Percentiles rank a stretch among this genome's conserved stretches.
phyloP scores from a whole-genome alignment of 768 basidiomycete genomes.

The Mycena polygramma region DNA sequence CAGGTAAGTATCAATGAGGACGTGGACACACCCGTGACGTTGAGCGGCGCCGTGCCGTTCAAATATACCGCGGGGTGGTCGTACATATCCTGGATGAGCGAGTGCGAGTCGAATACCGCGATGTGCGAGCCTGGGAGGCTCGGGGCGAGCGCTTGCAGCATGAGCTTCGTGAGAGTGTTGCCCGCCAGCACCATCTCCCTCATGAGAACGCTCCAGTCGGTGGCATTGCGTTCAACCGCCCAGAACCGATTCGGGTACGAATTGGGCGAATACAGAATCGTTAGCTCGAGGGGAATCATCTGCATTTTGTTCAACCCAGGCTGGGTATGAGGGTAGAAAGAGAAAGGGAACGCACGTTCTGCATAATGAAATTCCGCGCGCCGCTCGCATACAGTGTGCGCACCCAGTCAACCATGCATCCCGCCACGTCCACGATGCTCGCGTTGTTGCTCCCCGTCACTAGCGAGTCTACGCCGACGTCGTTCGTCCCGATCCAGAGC shows the following conservation, averaged over 20 bases:
- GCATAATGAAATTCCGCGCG: conserved; percentile 76
- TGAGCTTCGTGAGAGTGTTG: conserved; percentile 64
- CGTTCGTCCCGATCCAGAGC: conserved; percentile 79
- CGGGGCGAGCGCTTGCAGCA: conserved; percentile 62
- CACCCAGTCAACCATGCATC: conserved; percentile 74
- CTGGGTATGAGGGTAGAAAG: not conserved
- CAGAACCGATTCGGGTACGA: conserved; percentile 66
- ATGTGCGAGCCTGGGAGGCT: conserved; percentile 67
- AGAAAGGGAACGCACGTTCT: conserved; percentile 61
- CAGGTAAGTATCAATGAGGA: conserved; percentile 56
- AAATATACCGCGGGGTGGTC: conserved; percentile 64
- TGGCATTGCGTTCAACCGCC: conserved; percentile 62
- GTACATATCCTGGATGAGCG: conserved; percentile 71
- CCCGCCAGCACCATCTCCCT: conserved; percentile 63
- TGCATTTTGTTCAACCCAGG: conserved; percentile 34
- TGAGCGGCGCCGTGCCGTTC: conserved; percentile 73
- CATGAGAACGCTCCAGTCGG: conserved; percentile 70
- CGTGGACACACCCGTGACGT: conserved; percentile 59
- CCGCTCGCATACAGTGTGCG: conserved; percentile 67
- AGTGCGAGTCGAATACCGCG: conserved; percentile 77
- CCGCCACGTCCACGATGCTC: conserved; percentile 65
- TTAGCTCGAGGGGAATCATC: conserved; percentile 70
- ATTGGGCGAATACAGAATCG: conserved; percentile 59
- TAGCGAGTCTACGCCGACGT: conserved; percentile 67
- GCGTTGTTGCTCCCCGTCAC: conserved; percentile 60